phyloP scores from a whole-genome alignment of 2,329 filamentous ascomycete genomes.

The Alternaria sp. region DNA sequence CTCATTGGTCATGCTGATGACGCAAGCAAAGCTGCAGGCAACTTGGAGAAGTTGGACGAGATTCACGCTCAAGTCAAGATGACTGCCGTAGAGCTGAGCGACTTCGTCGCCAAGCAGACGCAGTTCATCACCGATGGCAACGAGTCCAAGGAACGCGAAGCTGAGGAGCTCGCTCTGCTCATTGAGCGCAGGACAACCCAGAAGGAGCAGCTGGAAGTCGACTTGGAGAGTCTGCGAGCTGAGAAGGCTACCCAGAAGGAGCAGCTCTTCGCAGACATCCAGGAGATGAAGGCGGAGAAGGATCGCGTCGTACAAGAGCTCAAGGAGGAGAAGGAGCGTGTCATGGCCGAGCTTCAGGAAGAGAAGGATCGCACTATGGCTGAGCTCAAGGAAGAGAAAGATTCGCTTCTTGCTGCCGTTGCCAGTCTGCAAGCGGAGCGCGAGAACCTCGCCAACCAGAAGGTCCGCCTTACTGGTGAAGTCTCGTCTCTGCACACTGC shows the following conservation, averaged over 20 bases:
- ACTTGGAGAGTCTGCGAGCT: constrained; percentile 52
- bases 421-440: constrained; percentile 69
- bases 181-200: constrained; percentile 76
- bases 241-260: constrained; percentile 69
- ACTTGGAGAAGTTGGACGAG: constrained; percentile 82
- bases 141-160: constrained; percentile 77
- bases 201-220: constrained; percentile 64
- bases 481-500: constrained; percentile 92
- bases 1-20: constrained; percentile 65
- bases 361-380: constrained; percentile 44
- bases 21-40: constrained; percentile 72
- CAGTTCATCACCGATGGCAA: constrained; percentile 77
- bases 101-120: constrained; percentile 79
- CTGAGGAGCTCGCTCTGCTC: constrained; percentile 79
- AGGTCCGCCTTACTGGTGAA: constrained; percentile 80
- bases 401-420: constrained; percentile 59
- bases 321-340: constrained; percentile 52
- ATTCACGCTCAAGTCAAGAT: constrained; percentile 87
- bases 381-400: constrained; percentile 52
- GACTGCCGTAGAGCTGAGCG: constrained; percentile 82
- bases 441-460: constrained; percentile 78
- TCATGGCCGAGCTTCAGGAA: constrained; percentile 43
- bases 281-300: constrained; percentile 53
- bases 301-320: constrained; percentile 45
- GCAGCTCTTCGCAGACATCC: constrained; percentile 57